Percentiles rank a stretch among this genome's conserved stretches.
Evolutionary conservation across 2,329 filamentous ascomycete genomes (phyloP).

Genomic region (Amauroascus niger): DNA sequence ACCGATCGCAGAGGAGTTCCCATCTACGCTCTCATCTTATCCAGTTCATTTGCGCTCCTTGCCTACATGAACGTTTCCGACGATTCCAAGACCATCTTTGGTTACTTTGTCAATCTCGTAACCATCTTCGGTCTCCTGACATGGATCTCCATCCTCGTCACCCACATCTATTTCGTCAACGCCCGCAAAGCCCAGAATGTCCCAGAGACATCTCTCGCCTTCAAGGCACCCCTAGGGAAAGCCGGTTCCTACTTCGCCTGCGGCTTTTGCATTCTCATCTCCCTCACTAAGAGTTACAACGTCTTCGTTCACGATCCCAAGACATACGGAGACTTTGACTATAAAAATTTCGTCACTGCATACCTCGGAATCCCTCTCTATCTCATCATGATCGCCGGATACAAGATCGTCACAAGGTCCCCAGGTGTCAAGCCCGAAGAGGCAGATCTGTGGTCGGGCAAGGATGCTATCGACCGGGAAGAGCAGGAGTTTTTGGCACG

Average conservation of each 20-base stretch:
- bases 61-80: slow-evolving; percentile 38
- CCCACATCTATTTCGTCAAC: slow-evolving; percentile 40
- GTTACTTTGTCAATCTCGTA: slow-evolving; percentile 40
- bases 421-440: slow-evolving; percentile 17
- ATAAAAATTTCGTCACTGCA: slow-evolving; percentile 40
- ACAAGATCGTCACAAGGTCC: slow-evolving; percentile 20
- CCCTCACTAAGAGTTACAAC: slow-evolving; percentile 72
- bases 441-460: slow-evolving; percentile 23
- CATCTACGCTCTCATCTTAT: slow-evolving; percentile 34
- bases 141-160: slow-evolving; percentile 40
- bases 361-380: slow-evolving; percentile 38
- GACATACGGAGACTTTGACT: slow-evolving; percentile 47
- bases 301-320: slow-evolving; percentile 47
- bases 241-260: slow-evolving; percentile 54
- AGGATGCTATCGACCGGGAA: slow-evolving; percentile 37
- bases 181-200: slow-evolving; percentile 35
- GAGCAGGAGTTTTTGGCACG: slow-evolving; percentile 64
- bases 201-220: slow-evolving; percentile 29
- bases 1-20: slow-evolving; percentile 51
- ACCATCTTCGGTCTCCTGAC: slow-evolving; percentile 39
- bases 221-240: slow-evolving; percentile 39
- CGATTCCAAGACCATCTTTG: slow-evolving; percentile 34
- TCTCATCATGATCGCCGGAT: slow-evolving; percentile 31
- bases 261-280: slow-evolving; percentile 53
- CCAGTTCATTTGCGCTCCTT: slow-evolving; percentile 35